Percentiles rank a stretch among this genome's conserved stretches.
Evolutionary conservation across 495 filamentous ascomycete species (phyloP).

Genomic region (Lineolata rhizophorae): DNA sequence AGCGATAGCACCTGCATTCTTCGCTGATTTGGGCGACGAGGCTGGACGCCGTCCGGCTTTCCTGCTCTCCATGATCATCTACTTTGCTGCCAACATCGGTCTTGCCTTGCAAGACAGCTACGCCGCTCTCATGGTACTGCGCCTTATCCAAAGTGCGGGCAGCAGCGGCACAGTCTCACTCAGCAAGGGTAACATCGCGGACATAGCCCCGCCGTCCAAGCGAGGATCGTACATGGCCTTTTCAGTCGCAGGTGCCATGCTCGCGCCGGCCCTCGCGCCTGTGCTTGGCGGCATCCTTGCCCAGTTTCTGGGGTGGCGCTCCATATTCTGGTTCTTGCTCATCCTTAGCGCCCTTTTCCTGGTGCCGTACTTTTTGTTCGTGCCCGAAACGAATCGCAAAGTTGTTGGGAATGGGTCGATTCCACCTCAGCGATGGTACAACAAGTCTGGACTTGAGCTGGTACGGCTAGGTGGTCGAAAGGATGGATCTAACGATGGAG

Average conservation of each 20-base stretch:
- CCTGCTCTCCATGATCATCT: constrained; percentile 22
- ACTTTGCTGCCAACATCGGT: constrained; percentile 25
- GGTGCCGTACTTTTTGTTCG: constrained; percentile 1
- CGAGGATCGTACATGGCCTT: constrained; percentile 25
- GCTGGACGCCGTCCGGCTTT: constrained; percentile 24
- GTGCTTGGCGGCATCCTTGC: constrained; percentile 22
- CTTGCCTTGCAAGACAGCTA: constrained; percentile 24
- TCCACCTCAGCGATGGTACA: constrained; percentile 1
- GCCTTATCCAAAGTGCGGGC: constrained; percentile 26
- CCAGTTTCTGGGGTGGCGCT: constrained; percentile 19
- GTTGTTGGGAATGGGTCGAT: constrained; percentile 2
- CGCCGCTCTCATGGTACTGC: constrained; percentile 25
- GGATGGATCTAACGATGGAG: neutral
- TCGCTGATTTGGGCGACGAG: constrained; percentile 21
- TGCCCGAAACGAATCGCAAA: constrained; percentile 3
- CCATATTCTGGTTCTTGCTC: constrained; percentile 25
- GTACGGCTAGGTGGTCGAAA: neutral
- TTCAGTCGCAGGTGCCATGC: constrained; percentile 6
- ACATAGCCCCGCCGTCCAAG: constrained; percentile 22
- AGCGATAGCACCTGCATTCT: constrained; percentile 16
- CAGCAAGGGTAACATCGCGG: constrained; percentile 20
- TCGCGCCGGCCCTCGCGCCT: constrained; percentile 15
- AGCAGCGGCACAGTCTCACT: constrained; percentile 24
- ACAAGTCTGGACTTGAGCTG: neutral
- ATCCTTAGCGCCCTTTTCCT: constrained; percentile 16